Evolutionary conservation across 768 basidiomycete species (phyloP).

Genomic region (Trichaptum fuscoviolaceum): DNA sequence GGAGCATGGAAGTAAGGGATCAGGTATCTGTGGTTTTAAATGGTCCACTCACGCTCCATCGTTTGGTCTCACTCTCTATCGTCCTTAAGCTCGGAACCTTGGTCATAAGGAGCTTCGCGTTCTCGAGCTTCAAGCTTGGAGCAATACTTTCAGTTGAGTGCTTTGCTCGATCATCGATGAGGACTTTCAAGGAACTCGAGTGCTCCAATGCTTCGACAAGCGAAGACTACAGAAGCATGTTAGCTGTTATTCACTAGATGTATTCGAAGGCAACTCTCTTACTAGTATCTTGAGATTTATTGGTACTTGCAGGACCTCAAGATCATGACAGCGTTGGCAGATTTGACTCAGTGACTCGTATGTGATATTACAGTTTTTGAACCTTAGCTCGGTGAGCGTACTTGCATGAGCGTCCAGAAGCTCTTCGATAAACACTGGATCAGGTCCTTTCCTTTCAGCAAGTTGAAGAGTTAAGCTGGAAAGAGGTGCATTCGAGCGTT

Average conservation of each 20-base stretch:
- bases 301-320: constrained; percentile 46
- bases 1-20: neutral
- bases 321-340: constrained; percentile 35
- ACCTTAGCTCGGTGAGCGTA: constrained; percentile 39
- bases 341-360: constrained; percentile 35
- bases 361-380: constrained; percentile 42
- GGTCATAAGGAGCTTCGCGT: neutral
- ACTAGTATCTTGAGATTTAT: constrained; percentile 47
- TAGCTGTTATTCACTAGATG: neutral
- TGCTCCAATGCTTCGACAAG: neutral
- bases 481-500: constrained; percentile 8
- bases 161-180: neutral
- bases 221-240: neutral
- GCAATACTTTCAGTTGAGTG: neutral
- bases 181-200: neutral
- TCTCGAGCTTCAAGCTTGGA: neutral
- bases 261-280: neutral
- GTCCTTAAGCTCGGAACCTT: neutral
- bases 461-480: constrained; percentile 32
- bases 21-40: neutral
- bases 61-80: neutral
- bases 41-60: neutral
- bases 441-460: constrained; percentile 37
- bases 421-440: constrained; percentile 35
- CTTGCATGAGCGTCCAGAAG: constrained; percentile 36